Evolutionary conservation across 2,329 filamentous ascomycete species (phyloP).

Genomic region (Colletotrichum plurivorum): DNA sequence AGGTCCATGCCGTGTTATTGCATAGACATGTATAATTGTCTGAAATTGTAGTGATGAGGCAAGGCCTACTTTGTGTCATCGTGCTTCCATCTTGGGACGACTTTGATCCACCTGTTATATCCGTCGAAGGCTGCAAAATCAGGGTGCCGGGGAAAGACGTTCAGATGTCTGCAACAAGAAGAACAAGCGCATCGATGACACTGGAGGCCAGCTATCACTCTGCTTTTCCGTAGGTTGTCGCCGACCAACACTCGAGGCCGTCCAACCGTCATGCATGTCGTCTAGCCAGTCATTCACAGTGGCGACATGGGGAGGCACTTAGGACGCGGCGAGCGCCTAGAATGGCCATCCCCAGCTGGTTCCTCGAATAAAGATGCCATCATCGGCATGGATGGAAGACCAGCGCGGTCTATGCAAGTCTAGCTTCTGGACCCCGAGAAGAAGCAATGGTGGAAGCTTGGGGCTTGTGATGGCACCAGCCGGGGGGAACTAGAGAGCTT

Average conservation of each 20-base stretch:
- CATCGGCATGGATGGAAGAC: slow-evolving; percentile 13
- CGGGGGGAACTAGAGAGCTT: slow-evolving; percentile 28
- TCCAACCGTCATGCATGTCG: slow-evolving; percentile 15
- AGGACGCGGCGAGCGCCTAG: slow-evolving; percentile 10
- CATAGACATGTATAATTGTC: slow-evolving; percentile 11
- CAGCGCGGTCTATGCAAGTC: slow-evolving; percentile 7
- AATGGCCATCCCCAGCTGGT: not conserved
- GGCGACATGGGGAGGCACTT: slow-evolving; percentile 2
- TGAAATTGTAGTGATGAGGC: not conserved
- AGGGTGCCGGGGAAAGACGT: not conserved
- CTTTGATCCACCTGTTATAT: not conserved
- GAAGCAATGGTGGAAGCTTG: slow-evolving; percentile 26
- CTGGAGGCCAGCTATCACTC: too few relatives aligned
- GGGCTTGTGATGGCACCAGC: slow-evolving; percentile 23
- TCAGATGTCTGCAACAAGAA: too few relatives aligned
- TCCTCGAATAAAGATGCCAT: slow-evolving; percentile 7
- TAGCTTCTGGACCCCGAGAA: slow-evolving; percentile 15
- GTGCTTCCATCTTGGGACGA: slow-evolving; percentile 1
- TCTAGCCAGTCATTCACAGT: not conserved
- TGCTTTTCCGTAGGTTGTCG: not conserved
- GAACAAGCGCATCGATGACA: too few relatives aligned
- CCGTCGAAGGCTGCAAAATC: not conserved
- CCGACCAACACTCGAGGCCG: not conserved
- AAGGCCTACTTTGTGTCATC: slow-evolving; percentile 5
- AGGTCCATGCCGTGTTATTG: slow-evolving; percentile 8